Conservation (phyloP, 106 monocot species). For the Apostasia ramifera region DNA sequence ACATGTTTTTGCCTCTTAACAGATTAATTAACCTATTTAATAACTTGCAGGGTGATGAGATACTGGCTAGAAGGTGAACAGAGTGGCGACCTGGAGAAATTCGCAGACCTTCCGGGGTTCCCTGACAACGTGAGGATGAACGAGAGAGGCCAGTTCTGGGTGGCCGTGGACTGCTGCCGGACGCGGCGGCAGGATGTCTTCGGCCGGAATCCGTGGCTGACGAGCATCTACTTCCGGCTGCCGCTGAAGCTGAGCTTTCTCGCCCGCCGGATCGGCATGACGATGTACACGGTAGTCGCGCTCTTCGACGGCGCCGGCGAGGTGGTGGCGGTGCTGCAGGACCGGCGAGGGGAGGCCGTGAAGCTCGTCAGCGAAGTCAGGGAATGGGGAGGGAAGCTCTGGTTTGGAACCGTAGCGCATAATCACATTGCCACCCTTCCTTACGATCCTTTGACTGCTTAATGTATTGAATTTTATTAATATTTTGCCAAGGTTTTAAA, state of each 20-base stretch:
- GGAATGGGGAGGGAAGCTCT: conserved; percentile 75
- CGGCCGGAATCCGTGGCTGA: conserved; percentile 66
- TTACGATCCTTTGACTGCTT: conserved; percentile 9
- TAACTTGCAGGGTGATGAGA: conserved; percentile 56
- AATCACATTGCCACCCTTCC: conserved; percentile 78
- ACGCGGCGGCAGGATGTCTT: conserved; percentile 52
- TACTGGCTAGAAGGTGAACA: conserved; percentile 71
- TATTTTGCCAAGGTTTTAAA: too few species aligned
- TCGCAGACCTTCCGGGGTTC: conserved; percentile 80
- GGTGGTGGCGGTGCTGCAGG: conserved; percentile 62
- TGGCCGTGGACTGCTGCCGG: conserved; percentile 86
- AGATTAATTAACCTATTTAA: background rate
- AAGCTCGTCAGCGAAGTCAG: conserved; percentile 80
- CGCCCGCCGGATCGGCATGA: conserved; percentile 31
- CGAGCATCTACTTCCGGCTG: conserved; percentile 73
- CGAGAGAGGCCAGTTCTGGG: conserved; percentile 73
- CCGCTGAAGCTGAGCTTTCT: conserved; percentile 51
- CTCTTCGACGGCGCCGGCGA: conserved; percentile 51
- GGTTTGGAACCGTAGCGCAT: conserved; percentile 92
- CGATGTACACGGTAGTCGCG: conserved; percentile 66
- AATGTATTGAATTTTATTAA: too few species aligned
- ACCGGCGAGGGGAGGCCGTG: conserved; percentile 56
- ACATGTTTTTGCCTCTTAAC: too few species aligned
- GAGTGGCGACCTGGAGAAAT: conserved; percentile 41
- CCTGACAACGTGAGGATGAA: conserved; percentile 83